phyloP scores from a whole-genome alignment of 2,329 filamentous ascomycete species.

The Xenoacremonium recifei region DNA sequence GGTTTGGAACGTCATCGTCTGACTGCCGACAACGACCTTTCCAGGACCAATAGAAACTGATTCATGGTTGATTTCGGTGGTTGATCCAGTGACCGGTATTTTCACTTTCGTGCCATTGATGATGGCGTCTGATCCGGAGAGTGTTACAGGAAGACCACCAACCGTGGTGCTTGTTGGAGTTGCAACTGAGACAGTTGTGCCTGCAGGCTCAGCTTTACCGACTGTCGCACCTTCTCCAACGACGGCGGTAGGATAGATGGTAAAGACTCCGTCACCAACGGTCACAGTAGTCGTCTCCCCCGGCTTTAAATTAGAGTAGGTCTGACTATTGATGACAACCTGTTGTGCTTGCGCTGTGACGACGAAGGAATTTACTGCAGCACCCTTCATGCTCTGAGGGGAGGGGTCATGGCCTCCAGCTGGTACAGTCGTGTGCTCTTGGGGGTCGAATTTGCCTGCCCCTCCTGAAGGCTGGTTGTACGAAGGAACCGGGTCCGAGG shows the following conservation, averaged over 20 bases:
- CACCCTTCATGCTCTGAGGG: constrained; percentile 1
- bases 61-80: constrained; percentile 32
- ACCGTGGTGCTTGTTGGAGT: constrained; percentile 37
- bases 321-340: constrained; percentile 48
- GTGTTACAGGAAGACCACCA: constrained; percentile 38
- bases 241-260: constrained; percentile 46
- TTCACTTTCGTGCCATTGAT: constrained; percentile 44
- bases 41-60: constrained; percentile 35
- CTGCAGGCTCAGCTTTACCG: constrained; percentile 35
- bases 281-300: constrained; percentile 41
- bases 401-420: not conserved
- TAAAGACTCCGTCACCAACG: constrained; percentile 41
- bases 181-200: constrained; percentile 29
- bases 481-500: constrained; percentile 36
- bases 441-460: constrained; percentile 5
- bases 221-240: constrained; percentile 45
- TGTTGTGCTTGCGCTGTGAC: constrained; percentile 43
- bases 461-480: constrained; percentile 31
- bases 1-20: constrained; percentile 36
- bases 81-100: constrained; percentile 36
- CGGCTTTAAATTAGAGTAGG: constrained; percentile 38
- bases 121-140: constrained; percentile 40
- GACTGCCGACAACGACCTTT: constrained; percentile 33
- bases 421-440: constrained; percentile 18
- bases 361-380: constrained; percentile 29